These are phyloP conservation scores for Adansonia rubrostipa DNA, from an alignment of 441 rosid genomes.

Conservation along the genomic window DNA sequence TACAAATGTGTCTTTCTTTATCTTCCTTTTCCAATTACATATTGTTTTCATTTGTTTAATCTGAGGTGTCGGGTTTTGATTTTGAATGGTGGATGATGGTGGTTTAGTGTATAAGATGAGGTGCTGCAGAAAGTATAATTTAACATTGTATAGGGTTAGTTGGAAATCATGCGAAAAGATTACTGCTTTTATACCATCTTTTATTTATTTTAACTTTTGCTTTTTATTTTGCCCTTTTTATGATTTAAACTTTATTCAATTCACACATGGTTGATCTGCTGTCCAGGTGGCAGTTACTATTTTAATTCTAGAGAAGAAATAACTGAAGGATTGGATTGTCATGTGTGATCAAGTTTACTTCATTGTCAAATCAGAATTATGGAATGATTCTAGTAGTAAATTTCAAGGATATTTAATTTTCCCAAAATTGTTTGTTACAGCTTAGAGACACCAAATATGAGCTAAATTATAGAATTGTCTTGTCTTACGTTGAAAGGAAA, in stretches of 20 bases:
- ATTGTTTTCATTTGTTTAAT: constrained; percentile 16
- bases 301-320: constrained; percentile 1
- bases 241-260: constrained; percentile 12
- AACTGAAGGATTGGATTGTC: not conserved
- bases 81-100: constrained; percentile 17
- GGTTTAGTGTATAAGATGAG: not conserved
- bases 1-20: constrained; percentile 13
- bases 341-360: not conserved
- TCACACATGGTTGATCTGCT: not conserved
- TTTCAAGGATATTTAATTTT: constrained; percentile 9
- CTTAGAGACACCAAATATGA: not conserved
- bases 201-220: not conserved
- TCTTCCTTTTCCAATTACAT: not conserved
- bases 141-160: not conserved
- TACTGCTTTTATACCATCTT: constrained; percentile 4
- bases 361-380: not conserved
- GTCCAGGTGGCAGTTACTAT: constrained; percentile 3
- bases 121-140: not conserved
- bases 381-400: not conserved
- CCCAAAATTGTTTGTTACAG: constrained; percentile 1
- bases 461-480: constrained; percentile 1
- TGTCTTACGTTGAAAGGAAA: not conserved
- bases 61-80: constrained; percentile 9
- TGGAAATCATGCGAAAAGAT: not conserved
- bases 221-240: constrained; percentile 1